Evolutionary conservation across 2,329 filamentous ascomycete genomes (phyloP), one percentile per base, ranked within the genome.

Genomic region (Ilyonectria robusta): DNA sequence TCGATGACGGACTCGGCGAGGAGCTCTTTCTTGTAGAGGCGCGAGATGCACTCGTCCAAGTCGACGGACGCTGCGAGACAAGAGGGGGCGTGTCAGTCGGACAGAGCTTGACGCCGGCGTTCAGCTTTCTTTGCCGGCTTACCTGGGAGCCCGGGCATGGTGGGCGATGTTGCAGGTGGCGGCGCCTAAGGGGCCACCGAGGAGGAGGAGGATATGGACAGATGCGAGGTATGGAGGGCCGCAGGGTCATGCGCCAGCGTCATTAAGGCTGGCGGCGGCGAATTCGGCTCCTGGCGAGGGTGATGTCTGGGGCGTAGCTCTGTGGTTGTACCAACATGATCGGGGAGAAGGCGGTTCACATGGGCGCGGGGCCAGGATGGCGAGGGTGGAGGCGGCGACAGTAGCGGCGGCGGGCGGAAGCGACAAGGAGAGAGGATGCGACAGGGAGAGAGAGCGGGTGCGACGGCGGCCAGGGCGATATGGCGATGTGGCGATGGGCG

Each of bases 1-100:
- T 99, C 96, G 82, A 99, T 95, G 73, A 99, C 95, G 47, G 95
- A 97, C 83, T 99, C 96, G 77, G 96, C 95, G 66, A 99, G 90
- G 67, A 99, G 89, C 82, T 98, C 96, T 81, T 97, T 98, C 80
- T 96, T 95, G 84, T 98, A 98, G 60, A 99, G 89, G 74, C 95
- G 93, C 80, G 94, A 91, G 84, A 99, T 98, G 84, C 96, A 99
- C 88, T 98, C 94, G 85, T 99, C 96, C 77, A 99, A 90, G 82
- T 99, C 95, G 84, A 99, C 95, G 83, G 94, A 97, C 76, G 93
- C 95, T 97, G 77, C 50, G 64, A 50, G 55, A 40, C 65, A 51
- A 56, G 42, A 55, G 31, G 31, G 65, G 11, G n/a, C 11, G 19
- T 50, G 66, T 75, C 62, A 75, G 72, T 29, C 55, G 35, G 33